Conservation (phyloP, 495 filamentous ascomycete genomes). For the Podospora conica region DNA sequence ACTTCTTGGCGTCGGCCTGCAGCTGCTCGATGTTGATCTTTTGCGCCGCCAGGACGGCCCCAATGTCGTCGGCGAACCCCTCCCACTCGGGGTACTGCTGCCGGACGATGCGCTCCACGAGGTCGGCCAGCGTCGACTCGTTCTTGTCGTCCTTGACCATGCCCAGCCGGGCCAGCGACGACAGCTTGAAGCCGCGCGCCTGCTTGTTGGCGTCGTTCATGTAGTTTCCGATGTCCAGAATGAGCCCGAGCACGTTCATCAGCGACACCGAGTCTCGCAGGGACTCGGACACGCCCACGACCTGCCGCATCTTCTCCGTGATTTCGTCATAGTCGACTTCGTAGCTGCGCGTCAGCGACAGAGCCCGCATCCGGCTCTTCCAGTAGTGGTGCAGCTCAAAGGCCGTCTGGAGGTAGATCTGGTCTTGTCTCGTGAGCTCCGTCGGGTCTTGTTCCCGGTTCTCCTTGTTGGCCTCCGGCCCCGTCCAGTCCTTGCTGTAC, state of each 20-base stretch:
- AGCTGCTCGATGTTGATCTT: constrained; percentile 95
- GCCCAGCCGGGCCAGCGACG: constrained; percentile 84
- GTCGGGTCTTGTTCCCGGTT: constrained; percentile 79
- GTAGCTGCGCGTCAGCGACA: constrained; percentile 76
- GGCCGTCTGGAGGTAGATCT: constrained; percentile 87
- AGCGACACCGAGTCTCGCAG: constrained; percentile 83
- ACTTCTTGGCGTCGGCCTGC: constrained; percentile 80
- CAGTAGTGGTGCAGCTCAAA: constrained; percentile 97
- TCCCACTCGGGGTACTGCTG: constrained; percentile 97
- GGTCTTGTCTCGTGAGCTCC: constrained; percentile 90
- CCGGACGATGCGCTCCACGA: constrained; percentile 95
- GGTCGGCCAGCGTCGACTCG: constrained; percentile 88
- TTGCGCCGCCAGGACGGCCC: constrained; percentile 71
- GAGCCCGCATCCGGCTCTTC: constrained; percentile 92
- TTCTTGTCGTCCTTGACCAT: constrained; percentile 99
- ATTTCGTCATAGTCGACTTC: constrained; percentile 91
- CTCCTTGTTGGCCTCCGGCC: constrained; percentile 70
- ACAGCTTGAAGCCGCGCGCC: constrained; percentile 94
- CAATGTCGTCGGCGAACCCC: constrained; percentile 77
- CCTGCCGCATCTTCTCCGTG: constrained; percentile 68
- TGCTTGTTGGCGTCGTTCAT: constrained; percentile 99
- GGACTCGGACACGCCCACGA: constrained; percentile 81
- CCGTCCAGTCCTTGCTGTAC: constrained; percentile 95
- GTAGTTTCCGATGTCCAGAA: constrained; percentile 96
- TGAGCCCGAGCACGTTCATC: constrained; percentile 93